Base-by-base conservation (phyloP, 2,329 filamentous ascomycete genomes). In the Verticillium tricorpus region DNA sequence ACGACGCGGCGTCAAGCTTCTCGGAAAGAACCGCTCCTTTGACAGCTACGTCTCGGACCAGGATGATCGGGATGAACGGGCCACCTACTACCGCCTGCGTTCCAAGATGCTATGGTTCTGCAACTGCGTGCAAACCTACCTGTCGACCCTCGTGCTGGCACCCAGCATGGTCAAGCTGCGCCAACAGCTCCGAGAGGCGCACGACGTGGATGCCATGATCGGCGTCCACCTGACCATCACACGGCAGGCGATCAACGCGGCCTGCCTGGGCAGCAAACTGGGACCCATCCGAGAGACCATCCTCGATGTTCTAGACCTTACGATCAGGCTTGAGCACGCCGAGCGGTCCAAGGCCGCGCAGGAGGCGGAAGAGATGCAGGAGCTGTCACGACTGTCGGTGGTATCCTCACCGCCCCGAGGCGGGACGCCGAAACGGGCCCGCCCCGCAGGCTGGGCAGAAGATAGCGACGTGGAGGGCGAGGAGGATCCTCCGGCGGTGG, bases 121-220 rank as follows among this genome's bases (percentile, higher is more conserved):
- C 66, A 89, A 88, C 65, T 86, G 84, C 0, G 69, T 97, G 1
- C 89, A 92, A 68, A 87, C 88, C 9, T 95, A 97, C 70, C 77
- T 96, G 5, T 88, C 87, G 3, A 89, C 87, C 17, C 82, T 92
- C 2, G 90, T 93, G 1, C 80, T 96, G 1, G 83, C 82, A 0
- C 84, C 87, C 0, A 81, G 86, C 25, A 84, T 82, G 2, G 69
- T 74, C 2, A 77, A 80, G 34, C 83, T 97, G 77, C 77, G 77
- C 6, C 71, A 74, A 2, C 78, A 82, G 0, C 81, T 97, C 59
- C 74, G 76, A 15, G 76, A 78, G 6, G 86, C 91, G 0, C 80
- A 83, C 31, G 92, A 94, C 67, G 86, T 97, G 11, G 92, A 97
- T 70, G 84, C 84, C 31, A 96, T 97, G 91, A 87, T 93, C 31